phyloP scores from a whole-genome alignment of 2,329 filamentous ascomycete genomes.

The Aspergillus puulaauensis region DNA sequence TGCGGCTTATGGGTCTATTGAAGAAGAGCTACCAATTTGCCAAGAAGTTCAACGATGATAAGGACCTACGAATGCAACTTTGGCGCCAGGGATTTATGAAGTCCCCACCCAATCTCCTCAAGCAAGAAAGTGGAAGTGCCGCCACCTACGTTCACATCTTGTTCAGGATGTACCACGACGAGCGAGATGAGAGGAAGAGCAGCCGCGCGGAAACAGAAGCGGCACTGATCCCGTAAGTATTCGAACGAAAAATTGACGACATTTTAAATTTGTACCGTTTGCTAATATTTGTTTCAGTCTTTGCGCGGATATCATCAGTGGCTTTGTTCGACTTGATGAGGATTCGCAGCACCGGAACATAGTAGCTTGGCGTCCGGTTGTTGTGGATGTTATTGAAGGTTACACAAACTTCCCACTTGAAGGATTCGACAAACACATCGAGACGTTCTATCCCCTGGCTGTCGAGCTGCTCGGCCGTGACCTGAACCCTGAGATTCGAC shows the following conservation, averaged over 20 bases:
- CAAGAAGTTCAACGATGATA: conserved; percentile 95
- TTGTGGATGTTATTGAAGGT: conserved; percentile 93
- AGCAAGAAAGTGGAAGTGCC: conserved; percentile 91
- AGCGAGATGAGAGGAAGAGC: conserved; percentile 74
- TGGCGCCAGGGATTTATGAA: conserved; percentile 99
- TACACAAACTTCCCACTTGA: conserved; percentile 79
- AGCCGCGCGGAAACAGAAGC: conserved; percentile 82
- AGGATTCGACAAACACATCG: conserved; percentile 77
- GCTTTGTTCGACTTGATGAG: conserved; percentile 84
- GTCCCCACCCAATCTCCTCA: conserved; percentile 93
- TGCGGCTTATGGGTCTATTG: conserved; percentile 88
- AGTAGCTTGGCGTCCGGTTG: conserved; percentile 92
- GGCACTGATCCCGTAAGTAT: conserved; percentile 74
- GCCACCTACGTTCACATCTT: conserved; percentile 95
- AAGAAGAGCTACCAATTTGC: conserved; percentile 98
- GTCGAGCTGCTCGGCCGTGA: conserved; percentile 83
- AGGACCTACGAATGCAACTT: conserved; percentile 87
- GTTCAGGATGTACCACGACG: conserved; percentile 95
- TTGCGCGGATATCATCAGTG: conserved; percentile 88
- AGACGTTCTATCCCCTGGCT: conserved; percentile 80
- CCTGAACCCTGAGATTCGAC: conserved; percentile 73
- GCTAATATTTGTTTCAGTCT: conserved; percentile 50
- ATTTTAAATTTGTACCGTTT: neutral
- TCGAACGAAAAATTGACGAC: neutral
- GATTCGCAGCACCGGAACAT: conserved; percentile 98